Conservation (phyloP, 2,329 filamentous ascomycete genomes). For the Penicillium corylophilum region DNA sequence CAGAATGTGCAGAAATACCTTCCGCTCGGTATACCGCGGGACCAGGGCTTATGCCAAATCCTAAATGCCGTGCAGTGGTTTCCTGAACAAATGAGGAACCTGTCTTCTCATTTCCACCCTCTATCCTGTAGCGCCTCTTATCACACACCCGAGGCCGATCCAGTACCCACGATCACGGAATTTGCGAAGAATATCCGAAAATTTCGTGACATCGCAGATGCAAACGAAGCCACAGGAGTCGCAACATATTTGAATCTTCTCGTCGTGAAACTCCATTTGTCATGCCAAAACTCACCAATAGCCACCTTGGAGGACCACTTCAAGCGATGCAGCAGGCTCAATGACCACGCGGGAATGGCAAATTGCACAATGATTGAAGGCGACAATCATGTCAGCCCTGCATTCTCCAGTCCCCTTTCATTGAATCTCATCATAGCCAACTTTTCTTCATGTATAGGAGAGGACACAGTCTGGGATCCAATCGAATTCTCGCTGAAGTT, state of each 20-base stretch:
- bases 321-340: slow-evolving; percentile 8
- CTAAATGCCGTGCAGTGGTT: slow-evolving; percentile 3
- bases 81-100: slow-evolving; percentile 1
- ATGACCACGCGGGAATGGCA: slow-evolving; percentile 20
- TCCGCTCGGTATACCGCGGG: slow-evolving; percentile 1
- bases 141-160: neutral
- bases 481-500: slow-evolving; percentile 12
- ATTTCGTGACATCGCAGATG: slow-evolving; percentile 9
- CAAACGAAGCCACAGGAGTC: slow-evolving; percentile 1
- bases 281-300: slow-evolving; percentile 9
- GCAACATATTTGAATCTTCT: slow-evolving; percentile 16
- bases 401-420: slow-evolving; percentile 23
- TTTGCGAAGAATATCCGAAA: neutral
- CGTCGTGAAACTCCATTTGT: slow-evolving; percentile 17
- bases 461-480: slow-evolving; percentile 15
- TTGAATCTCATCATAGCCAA: slow-evolving; percentile 20
- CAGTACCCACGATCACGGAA: neutral
- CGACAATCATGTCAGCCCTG: slow-evolving; percentile 17
- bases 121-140: neutral
- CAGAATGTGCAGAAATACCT: slow-evolving; percentile 12
- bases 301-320: slow-evolving; percentile 9
- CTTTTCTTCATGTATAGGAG: slow-evolving; percentile 3
- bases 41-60: slow-evolving; percentile 9
- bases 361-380: slow-evolving; percentile 23
- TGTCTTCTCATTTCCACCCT: slow-evolving; percentile 11